Percentiles rank a stretch among this genome's conserved stretches.
phyloP scores from a whole-genome alignment of 2,329 filamentous ascomycete genomes.

The Tolypocladium album region DNA sequence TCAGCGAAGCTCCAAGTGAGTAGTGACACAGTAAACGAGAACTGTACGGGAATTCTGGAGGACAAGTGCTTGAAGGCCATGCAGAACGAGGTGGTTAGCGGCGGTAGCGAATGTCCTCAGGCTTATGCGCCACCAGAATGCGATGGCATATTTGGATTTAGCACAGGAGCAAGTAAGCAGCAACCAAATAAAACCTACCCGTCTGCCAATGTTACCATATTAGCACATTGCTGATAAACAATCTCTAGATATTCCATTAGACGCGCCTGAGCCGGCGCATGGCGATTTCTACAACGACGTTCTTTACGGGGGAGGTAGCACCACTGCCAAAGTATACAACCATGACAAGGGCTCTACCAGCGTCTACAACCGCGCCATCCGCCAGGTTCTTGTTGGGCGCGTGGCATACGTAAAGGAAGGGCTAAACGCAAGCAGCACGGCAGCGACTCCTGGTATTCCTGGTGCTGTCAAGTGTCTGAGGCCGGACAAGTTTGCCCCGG shows the following conservation, averaged over 20 bases:
- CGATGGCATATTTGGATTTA: neutral
- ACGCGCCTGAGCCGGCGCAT: neutral
- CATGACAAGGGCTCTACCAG: neutral
- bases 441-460: neutral
- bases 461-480: neutral
- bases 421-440: neutral
- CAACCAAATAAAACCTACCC: neutral
- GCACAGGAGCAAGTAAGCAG: neutral
- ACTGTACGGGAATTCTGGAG: neutral
- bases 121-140: neutral
- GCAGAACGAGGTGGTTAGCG: neutral
- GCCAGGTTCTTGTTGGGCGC: neutral
- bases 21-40: neutral
- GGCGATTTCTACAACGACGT: neutral
- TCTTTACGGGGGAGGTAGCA: neutral
- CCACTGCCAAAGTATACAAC: neutral
- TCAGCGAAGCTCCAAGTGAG: neutral
- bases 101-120: neutral
- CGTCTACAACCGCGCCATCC: neutral
- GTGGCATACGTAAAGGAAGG: neutral
- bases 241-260: neutral
- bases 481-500: neutral
- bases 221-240: neutral
- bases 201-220: neutral
- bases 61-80: neutral